Conservation (phyloP, 208 protist species). For the Trypanosomatidae sp. region DNA sequence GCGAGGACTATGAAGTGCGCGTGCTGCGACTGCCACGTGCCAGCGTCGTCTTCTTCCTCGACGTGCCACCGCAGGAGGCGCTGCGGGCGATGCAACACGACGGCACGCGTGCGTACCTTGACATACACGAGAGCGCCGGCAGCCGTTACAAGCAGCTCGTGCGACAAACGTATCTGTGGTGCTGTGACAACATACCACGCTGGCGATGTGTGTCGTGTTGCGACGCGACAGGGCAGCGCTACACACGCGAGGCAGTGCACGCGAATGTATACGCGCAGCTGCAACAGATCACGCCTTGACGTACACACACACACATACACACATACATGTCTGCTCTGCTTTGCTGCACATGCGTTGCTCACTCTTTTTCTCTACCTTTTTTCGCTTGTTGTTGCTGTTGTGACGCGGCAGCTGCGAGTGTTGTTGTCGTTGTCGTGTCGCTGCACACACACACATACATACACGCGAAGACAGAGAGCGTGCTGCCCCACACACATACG, state of each 20-base stretch:
- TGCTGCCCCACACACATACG: conserved; percentile 7
- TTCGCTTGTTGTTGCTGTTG: background rate
- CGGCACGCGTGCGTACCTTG: conserved; percentile 44
- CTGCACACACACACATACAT: conserved; percentile 1
- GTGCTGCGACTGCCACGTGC: conserved; percentile 71
- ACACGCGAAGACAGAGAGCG: too few relatives aligned
- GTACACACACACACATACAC: background rate
- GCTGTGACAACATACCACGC: conserved; percentile 35
- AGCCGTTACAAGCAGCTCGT: conserved; percentile 69
- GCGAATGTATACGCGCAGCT: conserved; percentile 6
- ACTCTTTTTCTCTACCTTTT: background rate
- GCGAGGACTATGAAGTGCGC: conserved; percentile 52
- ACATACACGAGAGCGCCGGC: conserved; percentile 85
- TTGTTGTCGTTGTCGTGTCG: background rate
- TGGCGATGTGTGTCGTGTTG: conserved; percentile 54
- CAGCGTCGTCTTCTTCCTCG: conserved; percentile 67
- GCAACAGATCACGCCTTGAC: background rate
- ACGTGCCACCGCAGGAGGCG: conserved; percentile 57
- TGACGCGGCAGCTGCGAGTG: background rate
- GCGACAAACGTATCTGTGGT: conserved; percentile 66
- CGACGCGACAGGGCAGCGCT: conserved; percentile 14
- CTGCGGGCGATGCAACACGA: conserved; percentile 64
- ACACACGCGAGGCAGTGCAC: conserved; percentile 38
- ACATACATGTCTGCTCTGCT: background rate
- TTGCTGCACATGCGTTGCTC: too few relatives aligned